Evolutionary conservation across 1,284 basidiomycete genomes (phyloP).

Genomic region (Heterobasidion parviporum): DNA sequence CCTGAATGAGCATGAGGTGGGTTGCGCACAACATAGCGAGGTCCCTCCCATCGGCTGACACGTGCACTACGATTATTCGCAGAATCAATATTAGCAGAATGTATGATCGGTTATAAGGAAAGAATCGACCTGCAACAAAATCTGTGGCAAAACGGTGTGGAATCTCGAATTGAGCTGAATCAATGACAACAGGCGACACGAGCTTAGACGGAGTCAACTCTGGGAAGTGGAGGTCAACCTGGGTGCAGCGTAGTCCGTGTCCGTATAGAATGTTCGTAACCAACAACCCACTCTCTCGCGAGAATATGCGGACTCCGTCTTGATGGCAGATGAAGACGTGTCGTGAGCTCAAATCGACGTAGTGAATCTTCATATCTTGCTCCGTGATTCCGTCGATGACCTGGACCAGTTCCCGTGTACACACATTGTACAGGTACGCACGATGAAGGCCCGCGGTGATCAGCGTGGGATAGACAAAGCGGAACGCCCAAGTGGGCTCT

Average conservation of each 20-base stretch:
- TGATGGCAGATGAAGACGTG: constrained; percentile 56
- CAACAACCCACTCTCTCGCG: constrained; percentile 34
- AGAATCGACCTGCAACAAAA: constrained; percentile 13
- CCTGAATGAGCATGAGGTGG: constrained; percentile 40
- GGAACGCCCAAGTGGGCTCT: constrained; percentile 44
- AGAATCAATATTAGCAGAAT: background rate
- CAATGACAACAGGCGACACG: no score
- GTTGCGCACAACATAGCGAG: constrained; percentile 40
- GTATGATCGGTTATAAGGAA: constrained; percentile 1
- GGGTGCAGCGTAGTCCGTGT: constrained; percentile 16
- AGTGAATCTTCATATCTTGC: constrained; percentile 37
- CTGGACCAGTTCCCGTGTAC: constrained; percentile 35
- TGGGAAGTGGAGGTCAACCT: background rate
- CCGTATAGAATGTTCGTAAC: constrained; percentile 30
- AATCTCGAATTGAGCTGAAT: no score
- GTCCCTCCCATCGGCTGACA: constrained; percentile 49
- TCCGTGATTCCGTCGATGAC: constrained; percentile 24
- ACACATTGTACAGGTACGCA: constrained; percentile 56
- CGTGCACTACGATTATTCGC: constrained; percentile 36
- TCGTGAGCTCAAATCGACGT: constrained; percentile 55
- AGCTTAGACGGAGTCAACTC: no score
- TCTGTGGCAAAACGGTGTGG: background rate
- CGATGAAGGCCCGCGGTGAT: constrained; percentile 34
- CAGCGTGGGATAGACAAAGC: constrained; percentile 60
- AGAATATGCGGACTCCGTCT: constrained; percentile 42